A percentile compares a stretch with the other conserved stretches of the same genome.
Conservation (phyloP, 2,329 filamentous ascomycete species). For the Fonsecaea erecta region DNA sequence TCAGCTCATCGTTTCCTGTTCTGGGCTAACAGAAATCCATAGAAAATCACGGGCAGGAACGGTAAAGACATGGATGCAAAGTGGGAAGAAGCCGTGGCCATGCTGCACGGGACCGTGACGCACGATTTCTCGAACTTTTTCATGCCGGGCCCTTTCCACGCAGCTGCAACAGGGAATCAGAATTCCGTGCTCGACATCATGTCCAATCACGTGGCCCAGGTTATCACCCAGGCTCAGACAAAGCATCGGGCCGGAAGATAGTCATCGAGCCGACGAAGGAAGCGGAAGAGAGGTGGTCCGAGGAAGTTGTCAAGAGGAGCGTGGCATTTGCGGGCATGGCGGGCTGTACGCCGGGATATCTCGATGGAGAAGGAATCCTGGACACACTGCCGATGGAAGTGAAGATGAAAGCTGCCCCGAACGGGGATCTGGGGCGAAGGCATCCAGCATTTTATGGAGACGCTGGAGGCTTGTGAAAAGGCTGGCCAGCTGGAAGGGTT, state of each 20-base stretch:
- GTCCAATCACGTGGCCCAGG: constrained; percentile 52
- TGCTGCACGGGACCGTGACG: constrained; percentile 58
- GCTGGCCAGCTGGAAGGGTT: constrained; percentile 41
- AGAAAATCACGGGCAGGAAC: constrained; percentile 50
- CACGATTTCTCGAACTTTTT: constrained; percentile 62
- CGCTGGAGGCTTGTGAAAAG: constrained; percentile 36
- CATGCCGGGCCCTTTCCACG: constrained; percentile 53
- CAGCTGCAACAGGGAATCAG: constrained; percentile 48
- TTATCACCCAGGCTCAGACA: constrained; percentile 47
- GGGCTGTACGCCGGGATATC: constrained; percentile 62
- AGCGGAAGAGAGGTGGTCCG: constrained; percentile 56
- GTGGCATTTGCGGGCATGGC: constrained; percentile 47
- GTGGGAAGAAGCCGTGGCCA: constrained; percentile 53
- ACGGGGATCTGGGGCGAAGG: constrained; percentile 42
- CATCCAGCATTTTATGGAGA: constrained; percentile 41
- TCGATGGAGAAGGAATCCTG: constrained; percentile 54
- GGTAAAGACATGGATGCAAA: constrained; percentile 53
- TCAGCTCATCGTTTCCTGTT: not conserved
- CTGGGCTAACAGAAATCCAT: not conserved
- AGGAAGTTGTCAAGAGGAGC: constrained; percentile 48
- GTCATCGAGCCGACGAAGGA: constrained; percentile 52
- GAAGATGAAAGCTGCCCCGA: constrained; percentile 42
- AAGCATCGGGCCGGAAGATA: constrained; percentile 25
- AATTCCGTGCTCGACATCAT: constrained; percentile 45
- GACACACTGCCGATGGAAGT: constrained; percentile 37